Percentiles rank a stretch among this genome's conserved stretches.
These are phyloP conservation scores for Thelephora terrestris DNA, from an alignment of 1,284 basidiomycete genomes.

Conservation along the genomic window DNA sequence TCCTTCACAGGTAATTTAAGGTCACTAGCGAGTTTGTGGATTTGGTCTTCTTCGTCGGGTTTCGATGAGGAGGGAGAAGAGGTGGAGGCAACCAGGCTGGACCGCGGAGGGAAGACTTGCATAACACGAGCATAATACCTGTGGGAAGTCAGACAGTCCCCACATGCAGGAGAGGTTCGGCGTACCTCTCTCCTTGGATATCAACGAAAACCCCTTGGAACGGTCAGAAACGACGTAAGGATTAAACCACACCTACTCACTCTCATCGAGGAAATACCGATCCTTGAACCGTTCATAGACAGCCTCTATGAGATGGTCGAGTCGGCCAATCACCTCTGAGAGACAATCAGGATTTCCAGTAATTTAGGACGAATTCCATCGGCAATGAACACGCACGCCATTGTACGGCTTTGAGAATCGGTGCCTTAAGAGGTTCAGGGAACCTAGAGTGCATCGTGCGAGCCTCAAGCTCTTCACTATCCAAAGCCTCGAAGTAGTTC, in stretches of 20 bases:
- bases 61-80: constrained; percentile 22
- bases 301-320: constrained; percentile 90
- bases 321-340: constrained; percentile 87
- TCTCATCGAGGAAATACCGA: constrained; percentile 86
- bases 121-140: constrained; percentile 75
- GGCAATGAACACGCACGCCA: constrained; percentile 66
- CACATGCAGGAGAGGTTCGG: constrained; percentile 19
- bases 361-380: constrained; percentile 12
- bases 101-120: constrained; percentile 59
- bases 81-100: constrained; percentile 13
- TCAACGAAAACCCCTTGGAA: constrained; percentile 72
- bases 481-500: constrained; percentile 89
- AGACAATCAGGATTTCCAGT: constrained; percentile 6
- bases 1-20: constrained; percentile 68
- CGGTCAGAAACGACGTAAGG: constrained; percentile 8
- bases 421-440: constrained; percentile 85
- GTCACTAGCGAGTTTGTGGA: constrained; percentile 71
- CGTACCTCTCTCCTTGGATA: constrained; percentile 71
- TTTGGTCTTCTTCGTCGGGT: constrained; percentile 17
- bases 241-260: constrained; percentile 36
- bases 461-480: constrained; percentile 86
- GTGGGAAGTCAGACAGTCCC: constrained; percentile 12
- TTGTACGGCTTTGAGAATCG: constrained; percentile 87
- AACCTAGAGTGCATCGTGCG: constrained; percentile 84
- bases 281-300: constrained; percentile 94